These are phyloP conservation scores for Zea mays DNA, from an alignment of 176 grass and related monocot genomes.

Conservation along the genomic window Zm-B73-REFERENCE-NAM-5.0 NC_050105.1:30647001-30647500, in stretches of 20 bases:
- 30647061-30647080: slow-evolving; percentile 11
- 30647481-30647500: slow-evolving; percentile 20
- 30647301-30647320: slow-evolving; percentile 38
- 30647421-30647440: slow-evolving; percentile 9
- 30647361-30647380: slow-evolving; percentile 37
- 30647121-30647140: slow-evolving; percentile 26
- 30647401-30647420: slow-evolving; percentile 3
- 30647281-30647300: slow-evolving; percentile 14
- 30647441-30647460: background rate
- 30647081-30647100: slow-evolving; percentile 37
- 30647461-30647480: background rate
- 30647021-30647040: slow-evolving; percentile 44
- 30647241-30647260: slow-evolving; percentile 22
- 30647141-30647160: background rate
- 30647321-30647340: slow-evolving; percentile 29
- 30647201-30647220: slow-evolving; percentile 20
- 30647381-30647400: slow-evolving; percentile 26
- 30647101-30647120: slow-evolving; percentile 23
- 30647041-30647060: slow-evolving; percentile 8
- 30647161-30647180: background rate
- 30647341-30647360: slow-evolving; percentile 38
- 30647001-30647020: background rate
- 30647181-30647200: background rate
- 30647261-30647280: slow-evolving; percentile 23
- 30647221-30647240: slow-evolving; percentile 15